Base-by-base conservation (phyloP, 495 filamentous ascomycete genomes). In the Tuber aestivum region DNA sequence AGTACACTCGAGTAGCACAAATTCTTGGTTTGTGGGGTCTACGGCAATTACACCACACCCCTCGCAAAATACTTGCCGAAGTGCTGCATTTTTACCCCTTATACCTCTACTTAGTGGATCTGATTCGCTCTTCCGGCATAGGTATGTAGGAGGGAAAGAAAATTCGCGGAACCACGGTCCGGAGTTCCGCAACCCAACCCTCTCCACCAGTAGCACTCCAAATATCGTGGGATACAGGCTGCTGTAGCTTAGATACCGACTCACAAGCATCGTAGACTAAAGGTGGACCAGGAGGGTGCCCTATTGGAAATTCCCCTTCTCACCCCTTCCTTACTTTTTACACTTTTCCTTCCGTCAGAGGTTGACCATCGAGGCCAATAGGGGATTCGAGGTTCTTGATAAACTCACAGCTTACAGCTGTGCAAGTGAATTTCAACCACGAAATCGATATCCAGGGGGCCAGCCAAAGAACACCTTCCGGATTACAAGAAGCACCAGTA, bases 111-210 rank as follows among this genome's bases (percentile, higher is more conserved):
- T 44, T 38, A 70, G 70, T 78, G 70, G 21, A 56, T 42, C 61
- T 73, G n/a, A 61, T 61, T 27, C 9, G 50, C n/a, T 27, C n/a
- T 3, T 61, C 50, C n/a, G 18, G n/a, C n/a, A 27, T 14, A 12
- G 10, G 50, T n/a, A 12, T 50, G 4, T 27, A 14, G 50, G 50
- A 61, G 50, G n/a, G n/a, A 48, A n/a, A 61, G n/a, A 27, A 61
- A 45, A 32, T 27, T 38, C 41, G 69, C 78, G 76, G 78, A 74
- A 70, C 68, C n/a, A 70, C 44, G 75, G 70, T 75, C 77, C 76
- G 70, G 41, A 77, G 44, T 74, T 40, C 77, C 69, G 50, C 23
- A 27, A 40, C 69, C 23, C 73, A 75, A 23, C 41, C 40, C 69
- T 41, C 32, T 56, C 23, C 16, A 61, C n/a, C 23, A 35, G 21